Evolutionary conservation across 352 stramenopile species (phyloP), one percentile per base, ranked within the genome.

Genomic region (Phytophthora pisi): DNA sequence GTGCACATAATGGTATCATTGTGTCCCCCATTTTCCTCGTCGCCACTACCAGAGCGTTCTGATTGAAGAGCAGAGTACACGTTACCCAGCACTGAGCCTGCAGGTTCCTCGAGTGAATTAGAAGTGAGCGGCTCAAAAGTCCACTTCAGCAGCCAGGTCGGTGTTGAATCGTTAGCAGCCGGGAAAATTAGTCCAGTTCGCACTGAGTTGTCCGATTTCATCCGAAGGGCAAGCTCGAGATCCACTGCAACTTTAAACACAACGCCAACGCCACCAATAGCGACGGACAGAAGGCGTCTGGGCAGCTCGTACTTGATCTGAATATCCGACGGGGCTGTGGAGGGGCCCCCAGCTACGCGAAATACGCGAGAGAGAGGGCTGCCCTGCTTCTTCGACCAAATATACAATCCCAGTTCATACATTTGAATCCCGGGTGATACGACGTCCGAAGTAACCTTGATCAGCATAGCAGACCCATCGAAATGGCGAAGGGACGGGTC

Each of bases 161-260:
- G 5, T 4, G 2, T 52, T 43, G 20, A 46, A 38, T 24, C n/a
- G n/a, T 67, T 64, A 38, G 9, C 26, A 16, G 40, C 24, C 15
- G 79, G 79, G 43, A 90, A 88, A 49, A 90, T 70, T 30, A 90
- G 51, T 15, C 81, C 81, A 23, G 75, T 74, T 15, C 78, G 77
- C 24, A 85, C 55, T 10, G 65, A 46, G 40, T 58, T 78, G 9
- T 38, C 58, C 36, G 64, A 38, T 30, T 88, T 50, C 40, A 86
- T 52, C 10, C 57, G 61, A 56, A 90, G 65, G 15, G 79, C 82
- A 51, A 78, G 72, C 51, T 84, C 68, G 9, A 90, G 53, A 75
- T 90, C 79, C 34, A 90, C 66, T 5, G 79, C 79, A 11, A 77
- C 77, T 57, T 89, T 74, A 28, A 89, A 88, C n/a, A 84, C 70